phyloP scores from a whole-genome alignment of 768 basidiomycete genomes.

The Rhizopogon roseolus region DNA sequence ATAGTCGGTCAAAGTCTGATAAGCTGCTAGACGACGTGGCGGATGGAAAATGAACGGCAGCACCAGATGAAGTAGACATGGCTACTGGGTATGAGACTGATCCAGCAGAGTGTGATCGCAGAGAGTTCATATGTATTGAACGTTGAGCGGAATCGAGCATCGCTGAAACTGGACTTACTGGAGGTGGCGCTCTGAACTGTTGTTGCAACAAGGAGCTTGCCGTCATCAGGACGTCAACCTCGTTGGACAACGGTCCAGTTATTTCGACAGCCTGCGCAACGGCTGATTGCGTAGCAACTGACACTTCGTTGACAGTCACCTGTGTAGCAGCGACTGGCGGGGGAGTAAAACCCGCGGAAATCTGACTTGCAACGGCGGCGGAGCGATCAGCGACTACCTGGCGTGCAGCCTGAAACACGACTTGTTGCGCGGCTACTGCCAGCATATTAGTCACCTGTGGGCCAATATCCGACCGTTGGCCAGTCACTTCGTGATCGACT shows the following conservation, averaged over 20 bases:
- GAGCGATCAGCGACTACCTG: conserved; percentile 51
- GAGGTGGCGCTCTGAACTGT: conserved; percentile 26
- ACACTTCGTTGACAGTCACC: conserved; percentile 54
- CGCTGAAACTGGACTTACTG: conserved; percentile 21
- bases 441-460: conserved; percentile 48
- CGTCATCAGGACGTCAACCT: conserved; percentile 77
- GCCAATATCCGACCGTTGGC: conserved; percentile 37
- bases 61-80: conserved; percentile 15
- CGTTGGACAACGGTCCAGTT: conserved; percentile 66
- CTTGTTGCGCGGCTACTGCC: conserved; percentile 74
- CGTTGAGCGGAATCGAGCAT: conserved; percentile 22
- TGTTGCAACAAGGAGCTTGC: conserved; percentile 51
- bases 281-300: conserved; percentile 65
- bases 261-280: conserved; percentile 81
- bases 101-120: conserved; percentile 33
- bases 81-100: conserved; percentile 21
- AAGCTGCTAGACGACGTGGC: conserved; percentile 15
- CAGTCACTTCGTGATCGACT: conserved; percentile 64
- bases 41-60: conserved; percentile 18
- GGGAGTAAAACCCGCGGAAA: conserved; percentile 35
- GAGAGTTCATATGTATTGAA: conserved; percentile 22
- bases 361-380: conserved; percentile 35
- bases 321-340: conserved; percentile 28
- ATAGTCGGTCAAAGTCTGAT: conserved; percentile 22
- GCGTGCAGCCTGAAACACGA: conserved; percentile 73